Evolutionary conservation across 306 rosid genomes (phyloP).

Genomic region (Gleditsia sinensis): DNA sequence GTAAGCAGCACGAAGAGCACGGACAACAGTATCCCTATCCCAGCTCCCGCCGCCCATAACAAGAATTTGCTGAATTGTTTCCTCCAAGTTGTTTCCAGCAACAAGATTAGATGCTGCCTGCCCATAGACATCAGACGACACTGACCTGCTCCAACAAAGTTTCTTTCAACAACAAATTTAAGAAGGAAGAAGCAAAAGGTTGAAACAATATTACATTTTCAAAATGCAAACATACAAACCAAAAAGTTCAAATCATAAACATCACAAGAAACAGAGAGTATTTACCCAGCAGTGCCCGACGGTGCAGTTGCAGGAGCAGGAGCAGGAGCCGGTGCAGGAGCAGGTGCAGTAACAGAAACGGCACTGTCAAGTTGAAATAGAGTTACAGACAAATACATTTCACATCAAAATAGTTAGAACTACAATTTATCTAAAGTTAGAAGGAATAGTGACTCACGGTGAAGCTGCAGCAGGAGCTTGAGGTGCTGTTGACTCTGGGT

Average conservation of each 20-base stretch:
- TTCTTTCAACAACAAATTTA: constrained; percentile 7
- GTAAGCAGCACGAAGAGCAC: constrained; percentile 92
- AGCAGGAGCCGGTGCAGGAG: background rate
- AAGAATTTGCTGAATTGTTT: constrained; percentile 74
- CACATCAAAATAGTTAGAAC: constrained; percentile 15
- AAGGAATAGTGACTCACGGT: constrained; percentile 48
- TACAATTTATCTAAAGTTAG: background rate
- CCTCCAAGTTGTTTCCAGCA: constrained; percentile 87
- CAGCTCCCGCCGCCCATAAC: constrained; percentile 93
- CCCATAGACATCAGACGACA: constrained; percentile 62
- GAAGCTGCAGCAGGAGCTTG: constrained; percentile 47
- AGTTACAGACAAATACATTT: background rate
- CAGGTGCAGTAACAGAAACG: constrained; percentile 30
- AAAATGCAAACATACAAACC: constrained; percentile 12
- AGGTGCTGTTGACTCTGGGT: constrained; percentile 38
- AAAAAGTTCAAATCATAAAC: background rate
- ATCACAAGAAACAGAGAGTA: constrained; percentile 5
- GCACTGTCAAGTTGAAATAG: constrained; percentile 49
- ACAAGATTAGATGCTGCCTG: constrained; percentile 90
- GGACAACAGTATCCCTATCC: constrained; percentile 89
- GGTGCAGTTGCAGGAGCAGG: constrained; percentile 20
- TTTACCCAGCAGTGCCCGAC: constrained; percentile 52
- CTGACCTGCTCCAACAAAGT: constrained; percentile 56
- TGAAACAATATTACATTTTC: background rate
- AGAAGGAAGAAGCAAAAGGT: constrained; percentile 10